phyloP scores from a whole-genome alignment of 768 basidiomycete genomes.

The Pleurotus sapidus region DNA sequence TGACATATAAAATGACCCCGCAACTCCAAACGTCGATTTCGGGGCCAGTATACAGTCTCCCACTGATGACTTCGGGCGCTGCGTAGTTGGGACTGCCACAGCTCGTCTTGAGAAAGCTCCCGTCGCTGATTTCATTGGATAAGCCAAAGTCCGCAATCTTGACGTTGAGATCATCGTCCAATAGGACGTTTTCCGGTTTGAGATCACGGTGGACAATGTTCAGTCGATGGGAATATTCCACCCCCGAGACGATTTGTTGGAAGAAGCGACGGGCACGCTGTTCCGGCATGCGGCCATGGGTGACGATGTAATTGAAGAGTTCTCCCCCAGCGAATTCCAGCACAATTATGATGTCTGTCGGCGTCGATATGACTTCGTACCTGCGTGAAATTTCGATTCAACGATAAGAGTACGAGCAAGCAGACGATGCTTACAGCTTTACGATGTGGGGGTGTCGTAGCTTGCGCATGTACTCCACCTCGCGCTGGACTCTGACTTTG shows the following conservation, averaged over 20 bases:
- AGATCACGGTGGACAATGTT: constrained; percentile 98
- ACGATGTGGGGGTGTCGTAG: constrained; percentile 96
- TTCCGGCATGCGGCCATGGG: constrained; percentile 90
- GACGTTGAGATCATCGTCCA: constrained; percentile 83
- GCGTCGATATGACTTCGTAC: constrained; percentile 89
- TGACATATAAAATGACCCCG: constrained; percentile 98
- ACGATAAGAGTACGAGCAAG: neutral
- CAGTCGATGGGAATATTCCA: constrained; percentile 94
- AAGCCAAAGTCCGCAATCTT: constrained; percentile 99
- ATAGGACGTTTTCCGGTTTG: constrained; percentile 93
- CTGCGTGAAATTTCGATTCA: constrained; percentile 22
- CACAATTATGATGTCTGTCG: constrained; percentile 96
- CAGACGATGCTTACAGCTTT: constrained; percentile 68
- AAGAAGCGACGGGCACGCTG: constrained; percentile 89
- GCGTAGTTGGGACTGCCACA: constrained; percentile 99
- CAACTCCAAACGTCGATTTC: constrained; percentile 99
- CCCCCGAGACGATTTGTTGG: constrained; percentile 96
- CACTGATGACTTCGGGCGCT: constrained; percentile 95
- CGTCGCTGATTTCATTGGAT: constrained; percentile 94
- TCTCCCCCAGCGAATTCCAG: constrained; percentile 96
- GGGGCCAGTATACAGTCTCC: constrained; percentile 93
- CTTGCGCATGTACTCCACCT: constrained; percentile 96
- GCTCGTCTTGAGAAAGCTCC: constrained; percentile 94
- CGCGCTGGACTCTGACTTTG: constrained; percentile 87
- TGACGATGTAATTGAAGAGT: constrained; percentile 97